Evolutionary conservation across 495 filamentous ascomycete genomes (phyloP), one percentile per base, ranked within the genome.

Genomic region (Daldinia loculata): DNA sequence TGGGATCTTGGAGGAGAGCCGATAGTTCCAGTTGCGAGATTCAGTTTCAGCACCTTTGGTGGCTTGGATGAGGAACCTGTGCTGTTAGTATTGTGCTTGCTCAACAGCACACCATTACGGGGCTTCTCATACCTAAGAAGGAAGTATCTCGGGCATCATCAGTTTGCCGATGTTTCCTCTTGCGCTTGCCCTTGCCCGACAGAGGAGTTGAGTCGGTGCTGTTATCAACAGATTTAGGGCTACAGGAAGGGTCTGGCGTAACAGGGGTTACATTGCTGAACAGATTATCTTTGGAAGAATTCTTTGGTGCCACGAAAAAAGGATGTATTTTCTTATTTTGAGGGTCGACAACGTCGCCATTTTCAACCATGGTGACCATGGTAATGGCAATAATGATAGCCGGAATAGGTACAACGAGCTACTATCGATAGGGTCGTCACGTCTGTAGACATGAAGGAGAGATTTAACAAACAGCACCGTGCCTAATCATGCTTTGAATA

Each of bases 21-120:
- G 67, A 87, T 83, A 3, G 85, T 87, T 27, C 85, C 85, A 8
- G 84, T 86, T 38, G 80, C 80, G 14, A 78, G 79, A 55, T 87
- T 86, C 55, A 86, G 77, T 29, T 74, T 74, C 22, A 87, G 67
- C 0, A 87, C 36, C 52, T 84, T 87, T 38, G 78, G 81, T 14
- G 81, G 78, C 63, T 83, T 84, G 7, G 36, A 56, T 14, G 32
- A 24, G 15, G 69, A 34, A 38, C 32, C 56, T 65, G 67, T n/a
- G 51, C 50, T 26, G 1, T 30, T 14, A 22, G 29, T 17, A 32
- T 56, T 38, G 11, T 24, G 56, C 43, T 24, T 14, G 6, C 32
- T 11, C 6, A 32, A n/a, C 17, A 26, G 2, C 24, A 9, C 19
- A 34, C 4, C 19, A 1, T 51, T 43, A 5, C 1, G 22, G 36